Percentiles rank a stretch among this genome's conserved stretches.
phyloP scores from a whole-genome alignment of 306 rosid genomes.

The Clitoria ternatea region DNA sequence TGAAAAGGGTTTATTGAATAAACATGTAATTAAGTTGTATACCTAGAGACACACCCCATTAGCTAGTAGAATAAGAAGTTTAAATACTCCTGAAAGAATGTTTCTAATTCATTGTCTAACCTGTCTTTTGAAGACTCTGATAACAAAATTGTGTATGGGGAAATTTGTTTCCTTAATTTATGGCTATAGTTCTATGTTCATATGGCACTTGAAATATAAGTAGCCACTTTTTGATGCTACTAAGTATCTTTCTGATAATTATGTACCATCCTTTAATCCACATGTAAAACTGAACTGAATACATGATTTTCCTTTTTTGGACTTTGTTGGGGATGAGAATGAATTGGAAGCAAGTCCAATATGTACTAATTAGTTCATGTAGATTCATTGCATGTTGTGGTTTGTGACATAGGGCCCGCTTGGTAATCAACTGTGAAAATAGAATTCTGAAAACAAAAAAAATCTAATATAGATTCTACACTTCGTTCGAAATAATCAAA shows the following conservation, averaged over 20 bases:
- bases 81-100: not conserved
- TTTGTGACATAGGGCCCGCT: too few species aligned
- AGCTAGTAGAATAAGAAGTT: not conserved
- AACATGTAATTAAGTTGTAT: too few species aligned
- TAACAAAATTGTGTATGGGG: not conserved
- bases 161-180: not conserved
- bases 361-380: not conserved
- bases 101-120: conserved; percentile 1
- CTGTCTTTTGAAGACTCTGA: not conserved
- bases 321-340: conserved; percentile 2
- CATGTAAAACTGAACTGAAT: not conserved
- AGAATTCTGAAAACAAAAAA: too few species aligned
- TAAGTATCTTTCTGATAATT: conserved; percentile 1
- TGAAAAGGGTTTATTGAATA: too few species aligned
- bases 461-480: too few species aligned
- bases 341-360: not conserved
- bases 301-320: conserved; percentile 6
- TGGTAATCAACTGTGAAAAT: too few species aligned
- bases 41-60: too few species aligned
- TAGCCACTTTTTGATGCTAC: conserved; percentile 6
- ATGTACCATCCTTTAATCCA: not conserved
- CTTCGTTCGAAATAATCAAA: too few species aligned
- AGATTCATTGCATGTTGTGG: not conserved
- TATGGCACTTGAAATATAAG: conserved; percentile 9
- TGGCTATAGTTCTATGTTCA: not conserved